Evolutionary conservation across 208 protist genomes (phyloP).

Genomic region (Wallacemonas sp.): DNA sequence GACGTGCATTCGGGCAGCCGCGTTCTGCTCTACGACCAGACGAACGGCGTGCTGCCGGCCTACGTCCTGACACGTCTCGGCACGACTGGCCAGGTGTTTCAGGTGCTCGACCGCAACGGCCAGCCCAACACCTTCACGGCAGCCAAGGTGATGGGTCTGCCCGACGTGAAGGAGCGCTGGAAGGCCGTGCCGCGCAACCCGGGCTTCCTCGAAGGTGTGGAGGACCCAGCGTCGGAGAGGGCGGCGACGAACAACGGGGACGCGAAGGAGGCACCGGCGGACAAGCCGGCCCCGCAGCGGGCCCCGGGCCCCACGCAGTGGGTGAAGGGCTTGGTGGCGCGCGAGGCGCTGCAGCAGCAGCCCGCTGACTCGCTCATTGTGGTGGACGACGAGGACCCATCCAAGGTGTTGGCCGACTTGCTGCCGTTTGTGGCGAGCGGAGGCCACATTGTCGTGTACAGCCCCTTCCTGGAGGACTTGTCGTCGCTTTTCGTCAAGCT

Average conservation of each 20-base stretch:
- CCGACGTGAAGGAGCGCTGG: constrained; percentile 74
- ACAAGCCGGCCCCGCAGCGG: neutral
- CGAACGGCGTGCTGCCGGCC: constrained; percentile 79
- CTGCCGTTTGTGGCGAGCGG: constrained; percentile 75
- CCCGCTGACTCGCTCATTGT: constrained; percentile 82
- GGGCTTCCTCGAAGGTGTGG: constrained; percentile 58
- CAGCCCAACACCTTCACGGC: constrained; percentile 77
- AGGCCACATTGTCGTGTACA: constrained; percentile 88
- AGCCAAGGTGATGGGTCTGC: constrained; percentile 57
- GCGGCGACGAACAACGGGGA: constrained; percentile 14
- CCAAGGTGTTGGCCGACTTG: constrained; percentile 52
- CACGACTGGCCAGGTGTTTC: constrained; percentile 64
- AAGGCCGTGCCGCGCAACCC: constrained; percentile 81
- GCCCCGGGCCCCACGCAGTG: constrained; percentile 55
- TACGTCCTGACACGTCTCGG: constrained; percentile 78
- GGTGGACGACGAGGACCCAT: constrained; percentile 45
- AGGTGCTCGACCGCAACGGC: constrained; percentile 74
- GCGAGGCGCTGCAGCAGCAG: constrained; percentile 44
- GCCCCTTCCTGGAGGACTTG: constrained; percentile 83
- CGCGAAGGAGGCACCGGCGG: neutral
- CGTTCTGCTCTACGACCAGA: constrained; percentile 79
- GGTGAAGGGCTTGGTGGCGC: constrained; percentile 75
- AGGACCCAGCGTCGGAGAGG: constrained; percentile 34
- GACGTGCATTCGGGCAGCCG: constrained; percentile 79
- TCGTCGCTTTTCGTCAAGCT: constrained; percentile 61